Percentiles rank a stretch among this genome's conserved stretches.
These are phyloP conservation scores for Mycena vitilis DNA, from an alignment of 768 basidiomycete genomes.

Conservation along the genomic window DNA sequence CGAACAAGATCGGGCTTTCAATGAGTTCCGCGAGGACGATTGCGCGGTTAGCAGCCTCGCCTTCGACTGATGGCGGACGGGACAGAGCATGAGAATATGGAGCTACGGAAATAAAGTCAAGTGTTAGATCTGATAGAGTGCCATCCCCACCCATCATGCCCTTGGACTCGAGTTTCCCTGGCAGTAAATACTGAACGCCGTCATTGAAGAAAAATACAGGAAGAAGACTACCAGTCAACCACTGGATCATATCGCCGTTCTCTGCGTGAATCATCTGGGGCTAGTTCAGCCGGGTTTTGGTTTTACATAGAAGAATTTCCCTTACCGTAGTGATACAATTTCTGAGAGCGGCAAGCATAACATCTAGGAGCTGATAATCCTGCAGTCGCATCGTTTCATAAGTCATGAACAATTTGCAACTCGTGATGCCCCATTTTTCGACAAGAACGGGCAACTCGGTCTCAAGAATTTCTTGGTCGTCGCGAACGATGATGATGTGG, in stretches of 20 bases:
- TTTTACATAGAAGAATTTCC: background rate
- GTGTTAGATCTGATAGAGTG: background rate
- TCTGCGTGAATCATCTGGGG: slow-evolving; percentile 19
- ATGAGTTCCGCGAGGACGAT: slow-evolving; percentile 20
- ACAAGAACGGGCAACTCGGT: slow-evolving; percentile 17
- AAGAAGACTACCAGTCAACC: slow-evolving; percentile 11
- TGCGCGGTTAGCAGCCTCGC: slow-evolving; percentile 20
- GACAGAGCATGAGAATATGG: slow-evolving; percentile 17
- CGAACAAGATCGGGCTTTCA: slow-evolving; percentile 14
- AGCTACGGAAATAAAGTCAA: background rate
- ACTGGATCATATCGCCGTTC: slow-evolving; percentile 20
- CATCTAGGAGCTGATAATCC: slow-evolving; percentile 22
- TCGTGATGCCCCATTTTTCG: slow-evolving; percentile 21
- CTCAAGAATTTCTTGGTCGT: slow-evolving; percentile 13
- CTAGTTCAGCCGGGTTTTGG: background rate
- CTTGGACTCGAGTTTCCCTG: slow-evolving; percentile 21
- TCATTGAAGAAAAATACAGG: no score
- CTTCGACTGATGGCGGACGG: slow-evolving; percentile 18
- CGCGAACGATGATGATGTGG: slow-evolving; percentile 23
- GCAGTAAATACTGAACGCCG: no score
- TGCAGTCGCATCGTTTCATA: slow-evolving; percentile 19
- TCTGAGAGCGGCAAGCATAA: slow-evolving; percentile 19
- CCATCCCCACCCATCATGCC: slow-evolving; percentile 12
- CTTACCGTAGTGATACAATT: slow-evolving; percentile 13
- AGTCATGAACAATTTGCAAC: slow-evolving; percentile 24